Base-by-base conservation (phyloP, 2,329 filamentous ascomycete genomes). In the Penicillium sp. region DNA sequence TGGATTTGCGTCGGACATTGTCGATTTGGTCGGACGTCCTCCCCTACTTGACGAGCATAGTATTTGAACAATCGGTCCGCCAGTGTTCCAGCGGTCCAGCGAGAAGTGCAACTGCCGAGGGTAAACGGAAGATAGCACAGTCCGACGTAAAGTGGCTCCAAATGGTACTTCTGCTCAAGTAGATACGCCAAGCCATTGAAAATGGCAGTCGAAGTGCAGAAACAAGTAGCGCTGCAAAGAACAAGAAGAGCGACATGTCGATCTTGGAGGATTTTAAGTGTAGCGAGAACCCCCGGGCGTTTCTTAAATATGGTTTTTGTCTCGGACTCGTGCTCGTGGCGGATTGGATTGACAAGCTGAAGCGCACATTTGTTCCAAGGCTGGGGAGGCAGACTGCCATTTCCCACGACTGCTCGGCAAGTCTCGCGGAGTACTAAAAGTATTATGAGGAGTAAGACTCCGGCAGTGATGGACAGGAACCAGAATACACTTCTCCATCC, bases 141-240 rank as follows among this genome's bases (percentile, higher is more conserved):
- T n/a, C 55, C 44, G 13, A 50, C n/a, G n/a, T 58, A 30, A 6
- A 58, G 44, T 22, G 47, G 22, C 17, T 53, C 33, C 7, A 53
- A 22, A 22, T 58, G 45, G 19, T 53, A 53, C n/a, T 53, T 42
- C 22, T 6, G 24, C 17, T 30, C 24, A 6, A 58, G 47, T 15
- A 53, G 4, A 8, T 12, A 4, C 15, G 47, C 30, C 9, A 78
- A 65, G 24, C 71, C 70, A 33, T 73, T 72, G 1, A 75, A 72
- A 76, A 80, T 72, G 73, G 77, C 44, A 68, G 72, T 17, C 72
- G 75, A 67, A 73, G 79, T 49, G 73, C 66, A 45, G 74, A 58
- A 53, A 62, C 70, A 61, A 71, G 60, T 72, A 44, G 73, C 73
- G 35, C 75, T 62, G 22, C 74, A 72, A 15, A 76, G 67, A 4